phyloP scores from a whole-genome alignment of 2,329 filamentous ascomycete species.

The Epichloe amarillans region DNA sequence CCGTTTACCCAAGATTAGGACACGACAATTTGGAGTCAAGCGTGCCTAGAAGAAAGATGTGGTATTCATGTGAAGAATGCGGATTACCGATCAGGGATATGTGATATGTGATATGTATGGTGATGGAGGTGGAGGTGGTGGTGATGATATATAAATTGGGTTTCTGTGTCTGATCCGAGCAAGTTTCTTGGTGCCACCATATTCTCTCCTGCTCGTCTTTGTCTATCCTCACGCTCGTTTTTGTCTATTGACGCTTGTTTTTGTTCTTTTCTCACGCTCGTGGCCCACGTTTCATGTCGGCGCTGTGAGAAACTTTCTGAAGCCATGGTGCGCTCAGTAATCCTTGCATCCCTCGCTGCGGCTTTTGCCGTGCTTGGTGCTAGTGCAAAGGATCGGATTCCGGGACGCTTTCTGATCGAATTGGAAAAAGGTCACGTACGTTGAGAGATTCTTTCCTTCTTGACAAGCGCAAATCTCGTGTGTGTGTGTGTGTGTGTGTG shows the following conservation, averaged over 20 bases:
- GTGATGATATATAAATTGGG: no score
- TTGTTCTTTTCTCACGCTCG: background rate
- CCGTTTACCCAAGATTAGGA: no score
- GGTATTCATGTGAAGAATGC: no score
- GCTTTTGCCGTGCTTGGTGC: slow-evolving; percentile 17
- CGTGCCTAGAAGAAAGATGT: no score
- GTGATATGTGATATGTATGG: background rate
- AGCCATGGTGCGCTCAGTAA: slow-evolving; percentile 7
- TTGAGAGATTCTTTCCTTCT: background rate
- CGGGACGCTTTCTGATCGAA: slow-evolving; percentile 40
- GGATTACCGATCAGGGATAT: no score
- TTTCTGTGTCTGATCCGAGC: no score
- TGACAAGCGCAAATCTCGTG: background rate
- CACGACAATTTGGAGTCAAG: no score
- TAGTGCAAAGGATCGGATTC: slow-evolving; percentile 17
- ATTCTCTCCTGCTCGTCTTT: background rate
- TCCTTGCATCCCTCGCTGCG: slow-evolving; percentile 7
- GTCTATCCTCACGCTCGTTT: background rate
- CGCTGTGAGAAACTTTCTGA: background rate
- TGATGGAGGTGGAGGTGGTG: no score
- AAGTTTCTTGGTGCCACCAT: background rate
- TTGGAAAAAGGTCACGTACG: slow-evolving; percentile 35
- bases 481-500: no score
- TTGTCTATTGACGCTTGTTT: background rate
- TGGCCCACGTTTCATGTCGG: background rate